Percentiles rank a stretch among this genome's conserved stretches.
These are phyloP conservation scores for Paraconiothyrium brasiliense DNA, from an alignment of 2,329 filamentous ascomycete species.

Conservation along the genomic window DNA sequence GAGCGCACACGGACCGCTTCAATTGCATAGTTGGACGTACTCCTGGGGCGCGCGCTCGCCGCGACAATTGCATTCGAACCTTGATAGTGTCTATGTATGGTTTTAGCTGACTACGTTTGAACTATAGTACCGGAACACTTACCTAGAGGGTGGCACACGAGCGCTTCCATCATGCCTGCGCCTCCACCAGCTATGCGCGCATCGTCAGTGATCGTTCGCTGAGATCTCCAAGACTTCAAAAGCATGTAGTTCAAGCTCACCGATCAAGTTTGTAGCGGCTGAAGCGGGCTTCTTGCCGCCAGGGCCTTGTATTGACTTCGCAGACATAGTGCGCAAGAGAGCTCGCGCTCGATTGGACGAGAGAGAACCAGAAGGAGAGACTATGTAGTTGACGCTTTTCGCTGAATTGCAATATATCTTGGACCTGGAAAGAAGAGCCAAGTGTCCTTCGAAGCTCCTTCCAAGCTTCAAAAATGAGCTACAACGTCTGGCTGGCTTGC, in stretches of 20 bases:
- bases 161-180: slow-evolving; percentile 99
- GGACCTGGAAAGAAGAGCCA: slow-evolving; percentile 20
- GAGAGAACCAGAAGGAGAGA: background rate
- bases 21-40: slow-evolving; percentile 55
- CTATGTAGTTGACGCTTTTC: background rate
- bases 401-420: background rate
- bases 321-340: slow-evolving; percentile 60
- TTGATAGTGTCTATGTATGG: slow-evolving; percentile 86
- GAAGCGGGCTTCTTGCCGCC: slow-evolving; percentile 81
- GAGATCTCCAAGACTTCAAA: background rate
- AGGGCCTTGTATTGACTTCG: slow-evolving; percentile 65
- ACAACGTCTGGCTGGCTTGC: background rate
- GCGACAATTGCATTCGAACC: slow-evolving; percentile 98
- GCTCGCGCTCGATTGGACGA: slow-evolving; percentile 19
- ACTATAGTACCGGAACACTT: slow-evolving; percentile 41
- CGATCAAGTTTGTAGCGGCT: slow-evolving; percentile 89
- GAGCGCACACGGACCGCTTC: background rate
- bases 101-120: slow-evolving; percentile 27
- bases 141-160: slow-evolving; percentile 94
- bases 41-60: slow-evolving; percentile 82
- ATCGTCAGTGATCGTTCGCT: slow-evolving; percentile 25
- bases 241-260: slow-evolving; percentile 59
- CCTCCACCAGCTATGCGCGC: slow-evolving; percentile 81
- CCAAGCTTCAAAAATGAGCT: slow-evolving; percentile 4
- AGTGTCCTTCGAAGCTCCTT: slow-evolving; percentile 21